Base-by-base conservation (phyloP, 1,284 basidiomycete species). In the Phylloboletellus chloephorus region DNA sequence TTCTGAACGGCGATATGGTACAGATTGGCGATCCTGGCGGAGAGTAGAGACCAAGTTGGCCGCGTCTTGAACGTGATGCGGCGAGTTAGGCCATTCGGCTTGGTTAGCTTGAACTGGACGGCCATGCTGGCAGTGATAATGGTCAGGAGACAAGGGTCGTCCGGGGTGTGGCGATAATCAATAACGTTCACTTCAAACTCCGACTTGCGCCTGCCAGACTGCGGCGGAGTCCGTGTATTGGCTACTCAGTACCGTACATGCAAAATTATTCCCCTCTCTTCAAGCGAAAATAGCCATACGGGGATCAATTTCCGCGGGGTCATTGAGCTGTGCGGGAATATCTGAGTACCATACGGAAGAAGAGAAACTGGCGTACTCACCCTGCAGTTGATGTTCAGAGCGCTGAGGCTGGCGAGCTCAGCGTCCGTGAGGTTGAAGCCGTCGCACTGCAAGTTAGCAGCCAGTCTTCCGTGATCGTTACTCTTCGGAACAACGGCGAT, bases 401-500 rank as follows among this genome's bases (percentile, higher is more conserved):
- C 58, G 49, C 69, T 78, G 52, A 91, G 76, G 20, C 59, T 54
- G 49, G 76, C 71, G 39, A 88, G 61, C 45, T 90, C 82, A 4
- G 69, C 69, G 5, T 71, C 67, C 5, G 72, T 63, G 37, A 90
- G 67, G 49, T 79, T 66, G 51, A 89, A 87, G 22, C 63, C 61
- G 43, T 68, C 64, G 56, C 70, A 72, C 28, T 66, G 64, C 46
- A 88, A 57, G 66, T 91, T 92, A 58, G 79, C 63, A 11, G 62
- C 52, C 34, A 87, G 58, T 44, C 82, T 77, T 4, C 64, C 51
- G 9, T 58, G 46, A 53, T 71, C 63, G 64, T 78, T 87, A 44
- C 72, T 78, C 70, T 88, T 88, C 35, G 88, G 88, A 48, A 92
- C 78, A 34, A 91, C 83, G 28, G 82, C 83, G 46, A 90, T 72